phyloP scores from a whole-genome alignment of 306 rosid genomes.

The Quercus glauca region DNA sequence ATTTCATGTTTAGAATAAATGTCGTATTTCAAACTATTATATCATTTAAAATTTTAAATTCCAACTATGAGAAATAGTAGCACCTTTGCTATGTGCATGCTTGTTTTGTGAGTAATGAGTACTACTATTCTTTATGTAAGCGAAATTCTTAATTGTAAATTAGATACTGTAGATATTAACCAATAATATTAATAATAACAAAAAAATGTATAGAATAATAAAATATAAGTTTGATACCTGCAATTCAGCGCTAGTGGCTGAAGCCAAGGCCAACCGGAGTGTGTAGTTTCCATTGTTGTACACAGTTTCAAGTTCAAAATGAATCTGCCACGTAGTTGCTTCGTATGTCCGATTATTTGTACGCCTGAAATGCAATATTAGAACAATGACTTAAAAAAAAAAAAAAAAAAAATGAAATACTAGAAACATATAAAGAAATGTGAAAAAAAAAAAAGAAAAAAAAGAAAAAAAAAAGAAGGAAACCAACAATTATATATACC shows the following conservation, averaged over 20 bases:
- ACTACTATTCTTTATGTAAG: background rate
- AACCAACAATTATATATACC: constrained; percentile 11
- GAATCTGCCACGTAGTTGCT: constrained; percentile 69
- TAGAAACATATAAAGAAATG: background rate
- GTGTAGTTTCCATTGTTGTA: constrained; percentile 42
- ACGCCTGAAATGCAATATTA: constrained; percentile 21
- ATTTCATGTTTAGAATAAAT: too few relatives aligned
- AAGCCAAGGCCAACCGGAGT: constrained; percentile 69
- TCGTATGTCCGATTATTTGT: constrained; percentile 18
- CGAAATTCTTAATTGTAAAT: background rate
- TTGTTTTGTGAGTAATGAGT: too few relatives aligned
- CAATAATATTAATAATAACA: background rate
- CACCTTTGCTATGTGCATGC: too few relatives aligned
- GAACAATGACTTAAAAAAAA: background rate
- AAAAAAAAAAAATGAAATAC: too few relatives aligned
- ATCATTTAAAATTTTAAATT: too few relatives aligned
- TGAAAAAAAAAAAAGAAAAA: too few relatives aligned
- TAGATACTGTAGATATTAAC: background rate
- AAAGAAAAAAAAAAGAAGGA: too few relatives aligned
- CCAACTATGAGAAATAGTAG: too few relatives aligned
- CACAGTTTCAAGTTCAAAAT: constrained; percentile 34
- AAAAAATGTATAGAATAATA: background rate
- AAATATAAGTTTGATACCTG: constrained; percentile 35
- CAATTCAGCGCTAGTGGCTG: constrained; percentile 37
- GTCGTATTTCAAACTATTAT: too few relatives aligned